Base-by-base conservation (phyloP, 495 filamentous ascomycete species). In the Hypoxylon rickii region DNA sequence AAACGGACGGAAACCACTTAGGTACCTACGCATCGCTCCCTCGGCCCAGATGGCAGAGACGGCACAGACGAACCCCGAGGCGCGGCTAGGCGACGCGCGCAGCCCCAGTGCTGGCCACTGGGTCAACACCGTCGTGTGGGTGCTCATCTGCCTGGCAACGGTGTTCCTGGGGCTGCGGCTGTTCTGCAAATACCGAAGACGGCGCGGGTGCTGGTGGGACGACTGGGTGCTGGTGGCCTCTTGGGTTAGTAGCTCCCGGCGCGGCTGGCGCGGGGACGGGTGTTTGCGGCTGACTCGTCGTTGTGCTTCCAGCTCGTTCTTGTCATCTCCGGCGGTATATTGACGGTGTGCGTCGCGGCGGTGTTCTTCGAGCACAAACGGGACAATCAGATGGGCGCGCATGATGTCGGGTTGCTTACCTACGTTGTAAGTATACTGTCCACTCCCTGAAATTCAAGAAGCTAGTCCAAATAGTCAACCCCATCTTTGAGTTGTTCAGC, bases 121-220 rank as follows among this genome's bases (percentile, higher is more conserved):
- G 32, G 49, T 71, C 10, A 58, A 62, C 36, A 38, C 33, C 19
- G 52, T 66, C 3, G 33, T 63, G 7, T 74, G 71, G 71, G 17
- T 52, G 6, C 42, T 73, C 19, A 55, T 61, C 7, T 32, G 42
- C 13, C 17, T 74, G 10, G 56, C 70, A 4, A 47, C 47, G 10
- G 26, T 37, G 1, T 67, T 74, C 39, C 59, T 74, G 2, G 58
- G 26, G 15, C 60, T 73, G 31, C 67, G 71, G n/a, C 10, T 70
- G 3, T 72, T 68, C 58, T 71, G 66, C 55, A 65, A 68, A 16
- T 46, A 51, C 16, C 45, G 44, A 7, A 51, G 60, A 15, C 32
- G 52, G n/a, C 46, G 58, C 6, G 47, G 58, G 1, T 47, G 73
- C 7, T 69, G 69, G 64, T 70, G 64, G 57, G 72, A 73, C 39